Evolutionary conservation across 2,329 filamentous ascomycete species (phyloP), one percentile per base, ranked within the genome.

Genomic region (Exophiala sp.): DNA sequence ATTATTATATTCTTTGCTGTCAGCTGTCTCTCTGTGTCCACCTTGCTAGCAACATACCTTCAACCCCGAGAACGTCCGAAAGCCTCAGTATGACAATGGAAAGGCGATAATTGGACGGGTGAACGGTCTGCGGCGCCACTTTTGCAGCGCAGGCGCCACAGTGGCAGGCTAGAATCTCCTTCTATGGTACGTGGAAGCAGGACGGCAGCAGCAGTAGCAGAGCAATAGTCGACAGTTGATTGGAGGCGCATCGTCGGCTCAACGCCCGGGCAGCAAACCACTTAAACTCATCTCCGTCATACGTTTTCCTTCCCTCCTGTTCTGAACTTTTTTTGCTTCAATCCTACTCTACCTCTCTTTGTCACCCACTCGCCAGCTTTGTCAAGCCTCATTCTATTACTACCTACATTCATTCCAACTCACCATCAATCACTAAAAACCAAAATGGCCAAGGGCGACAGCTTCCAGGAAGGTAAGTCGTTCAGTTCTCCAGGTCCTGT

Each of bases 401-500:
- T 54, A 48, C 30, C 39, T 22, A 46, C 24, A 42, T 48, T 38
- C 13, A 29, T 38, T 39, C 19, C 41, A 19, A 19, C 22, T 43
- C 43, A 43, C 41, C 43, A 42, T 11, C 22, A 37, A 18, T 16
- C 29, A 37, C 18, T 7, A 37, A 18, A 18, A 18, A n/a, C 48
- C 47, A 59, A 44, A 48, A 60, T 60, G 58, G 58, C 46, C 57
- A 60, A 60, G 51, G 50, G 58, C 55, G 58, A 59, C 18, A 22
- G 37, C 10, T 60, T 60, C 53, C 52, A 51, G 35, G 52, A 57
- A 3, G 58, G 58, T 60, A 50, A 55, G 58, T 57, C 24, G 42
- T 24, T 37, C 30, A 32, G 34, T 29, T 34, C 21, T 30, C 40
- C 14, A 19, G 21, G 19, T 30, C 35, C 39, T 39, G 22, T 29